These are phyloP conservation scores for Spathaspora sp. DNA, from an alignment of 805 yeast species.

Conservation along the genomic window DNA sequence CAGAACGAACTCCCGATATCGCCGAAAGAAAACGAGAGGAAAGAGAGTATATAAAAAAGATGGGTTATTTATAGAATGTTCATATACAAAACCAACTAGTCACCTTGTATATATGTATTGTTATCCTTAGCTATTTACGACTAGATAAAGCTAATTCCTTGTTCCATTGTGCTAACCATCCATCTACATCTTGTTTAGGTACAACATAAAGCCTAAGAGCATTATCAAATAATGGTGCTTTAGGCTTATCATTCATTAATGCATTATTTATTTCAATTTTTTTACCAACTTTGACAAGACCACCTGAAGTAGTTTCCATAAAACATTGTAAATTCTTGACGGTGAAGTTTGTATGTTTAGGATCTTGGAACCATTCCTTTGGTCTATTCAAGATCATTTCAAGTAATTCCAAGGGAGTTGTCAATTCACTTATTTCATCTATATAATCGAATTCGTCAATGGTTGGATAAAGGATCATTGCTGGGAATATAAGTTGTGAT, in stretches of 20 bases:
- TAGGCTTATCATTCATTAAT: conserved; percentile 57
- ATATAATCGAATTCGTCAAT: conserved; percentile 81
- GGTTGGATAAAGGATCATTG: conserved; percentile 77
- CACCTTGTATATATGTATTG: neutral
- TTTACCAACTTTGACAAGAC: conserved; percentile 80
- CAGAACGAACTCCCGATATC: conserved; percentile 44
- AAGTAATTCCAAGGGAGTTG: conserved; percentile 62
- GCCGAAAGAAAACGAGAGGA: conserved; percentile 37
- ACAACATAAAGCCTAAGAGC: conserved; percentile 72
- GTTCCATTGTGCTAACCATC: conserved; percentile 68
- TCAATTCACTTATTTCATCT: conserved; percentile 68
- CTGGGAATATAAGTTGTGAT: conserved; percentile 79
- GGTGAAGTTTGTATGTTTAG: conserved; percentile 58
- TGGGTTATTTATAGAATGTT: conserved; percentile 33
- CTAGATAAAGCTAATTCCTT: conserved; percentile 55
- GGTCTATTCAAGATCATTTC: conserved; percentile 61
- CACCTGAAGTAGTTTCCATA: conserved; percentile 82
- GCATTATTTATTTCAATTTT: conserved; percentile 64
- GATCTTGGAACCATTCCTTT: conserved; percentile 61
- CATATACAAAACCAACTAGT: neutral
- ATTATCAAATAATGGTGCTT: conserved; percentile 74
- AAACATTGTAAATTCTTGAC: conserved; percentile 62
- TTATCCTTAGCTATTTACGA: conserved; percentile 13
- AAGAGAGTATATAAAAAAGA: conserved; percentile 40
- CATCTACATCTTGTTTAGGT: conserved; percentile 62